These are phyloP conservation scores for Beverwykella pulmonaria DNA, from an alignment of 495 filamentous ascomycete species.

Conservation along the genomic window DNA sequence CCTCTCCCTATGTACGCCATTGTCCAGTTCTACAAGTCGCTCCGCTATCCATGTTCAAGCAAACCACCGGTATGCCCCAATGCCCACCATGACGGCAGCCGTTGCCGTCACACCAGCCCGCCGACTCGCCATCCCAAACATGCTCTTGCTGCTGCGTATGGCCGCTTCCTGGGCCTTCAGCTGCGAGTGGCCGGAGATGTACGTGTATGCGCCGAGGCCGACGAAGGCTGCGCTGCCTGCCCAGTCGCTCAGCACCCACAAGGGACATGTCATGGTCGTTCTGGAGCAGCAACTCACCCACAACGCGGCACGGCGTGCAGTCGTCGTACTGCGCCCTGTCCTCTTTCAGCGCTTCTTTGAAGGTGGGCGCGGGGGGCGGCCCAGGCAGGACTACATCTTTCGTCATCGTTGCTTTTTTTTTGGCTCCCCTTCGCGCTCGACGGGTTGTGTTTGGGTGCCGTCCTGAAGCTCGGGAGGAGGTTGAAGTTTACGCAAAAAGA, in stretches of 20 bases:
- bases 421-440: not conserved
- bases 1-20: too few species aligned
- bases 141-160: slow-evolving; percentile 69
- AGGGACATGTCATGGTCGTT: too few species aligned
- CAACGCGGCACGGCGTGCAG: slow-evolving; percentile 46
- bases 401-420: not conserved
- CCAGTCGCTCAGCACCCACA: not conserved
- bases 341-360: slow-evolving; percentile 30
- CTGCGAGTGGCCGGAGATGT: slow-evolving; percentile 75
- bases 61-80: slow-evolving; percentile 65
- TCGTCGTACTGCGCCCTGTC: slow-evolving; percentile 40
- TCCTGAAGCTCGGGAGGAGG: not conserved
- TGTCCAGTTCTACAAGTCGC: too few species aligned
- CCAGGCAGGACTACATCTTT: not conserved
- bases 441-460: not conserved
- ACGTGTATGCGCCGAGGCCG: slow-evolving; percentile 87
- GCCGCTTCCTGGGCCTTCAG: slow-evolving; percentile 67
- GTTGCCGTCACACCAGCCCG: slow-evolving; percentile 70
- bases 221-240: slow-evolving; percentile 83
- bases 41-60: slow-evolving; percentile 48
- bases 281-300: too few species aligned
- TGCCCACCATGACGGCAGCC: slow-evolving; percentile 66
- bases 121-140: slow-evolving; percentile 76
- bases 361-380: slow-evolving; percentile 3
- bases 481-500: not conserved